Percentiles rank a stretch among this genome's conserved stretches.
phyloP scores from a whole-genome alignment of 345 rosid species.

The Acer campestre region DNA sequence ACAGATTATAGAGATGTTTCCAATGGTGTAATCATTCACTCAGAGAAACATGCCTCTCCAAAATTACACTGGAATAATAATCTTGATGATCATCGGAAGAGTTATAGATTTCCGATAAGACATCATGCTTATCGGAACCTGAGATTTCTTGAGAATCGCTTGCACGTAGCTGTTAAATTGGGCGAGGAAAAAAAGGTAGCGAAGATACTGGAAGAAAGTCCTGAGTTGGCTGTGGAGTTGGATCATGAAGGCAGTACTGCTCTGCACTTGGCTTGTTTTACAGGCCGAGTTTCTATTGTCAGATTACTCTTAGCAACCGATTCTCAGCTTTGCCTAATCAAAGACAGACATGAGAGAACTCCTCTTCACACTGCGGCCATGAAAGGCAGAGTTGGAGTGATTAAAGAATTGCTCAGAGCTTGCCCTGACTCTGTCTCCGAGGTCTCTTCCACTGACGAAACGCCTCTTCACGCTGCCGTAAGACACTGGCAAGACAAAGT shows the following conservation, averaged over 20 bases:
- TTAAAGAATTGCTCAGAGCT: neutral
- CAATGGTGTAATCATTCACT: no score
- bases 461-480: constrained; percentile 3
- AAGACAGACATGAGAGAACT: neutral
- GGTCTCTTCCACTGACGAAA: neutral
- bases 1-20: no score
- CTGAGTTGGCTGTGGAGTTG: neutral
- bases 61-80: neutral
- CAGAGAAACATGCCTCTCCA: neutral
- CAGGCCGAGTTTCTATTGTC: neutral
- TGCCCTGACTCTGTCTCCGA: neutral
- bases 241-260: constrained; percentile 1
- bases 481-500: neutral
- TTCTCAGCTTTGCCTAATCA: neutral
- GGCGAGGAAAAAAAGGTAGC: neutral
- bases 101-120: neutral
- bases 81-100: neutral
- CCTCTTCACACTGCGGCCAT: constrained; percentile 10
- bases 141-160: neutral
- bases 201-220: neutral
- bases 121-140: neutral
- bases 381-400: neutral
- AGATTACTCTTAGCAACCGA: neutral
- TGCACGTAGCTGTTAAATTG: neutral
- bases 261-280: neutral